Conservation (phyloP, 2,329 filamentous ascomycete genomes). For the Tolypocladium pustulatum region DNA sequence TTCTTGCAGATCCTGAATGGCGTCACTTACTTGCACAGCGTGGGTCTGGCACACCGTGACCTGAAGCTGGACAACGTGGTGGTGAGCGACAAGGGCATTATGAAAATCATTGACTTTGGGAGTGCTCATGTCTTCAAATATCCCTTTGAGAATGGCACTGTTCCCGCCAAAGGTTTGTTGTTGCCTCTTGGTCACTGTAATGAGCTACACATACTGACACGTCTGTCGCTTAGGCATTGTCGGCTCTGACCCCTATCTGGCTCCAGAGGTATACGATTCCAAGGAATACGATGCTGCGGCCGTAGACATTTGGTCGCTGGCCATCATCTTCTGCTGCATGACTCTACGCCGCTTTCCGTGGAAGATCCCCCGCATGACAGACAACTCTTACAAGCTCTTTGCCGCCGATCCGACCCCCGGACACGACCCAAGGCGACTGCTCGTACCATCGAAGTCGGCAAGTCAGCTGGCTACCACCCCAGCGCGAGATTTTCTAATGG, state of each 20-base stretch:
- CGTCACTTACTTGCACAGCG: conserved; percentile 87
- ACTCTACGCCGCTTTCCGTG: conserved; percentile 88
- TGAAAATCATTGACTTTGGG: conserved; percentile 99
- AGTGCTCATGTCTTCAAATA: conserved; percentile 96
- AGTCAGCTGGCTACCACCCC: conserved; percentile 29
- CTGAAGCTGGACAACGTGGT: conserved; percentile 97
- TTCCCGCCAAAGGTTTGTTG: conserved; percentile 24
- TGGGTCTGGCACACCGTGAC: conserved; percentile 90
- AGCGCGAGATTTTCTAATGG: conserved; percentile 27
- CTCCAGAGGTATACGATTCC: conserved; percentile 91
- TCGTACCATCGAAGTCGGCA: conserved; percentile 33
- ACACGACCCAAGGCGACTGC: conserved; percentile 45
- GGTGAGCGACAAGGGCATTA: conserved; percentile 89
- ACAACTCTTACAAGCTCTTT: conserved; percentile 94
- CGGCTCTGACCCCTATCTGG: conserved; percentile 86
- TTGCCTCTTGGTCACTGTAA: background rate
- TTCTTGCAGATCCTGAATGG: conserved; percentile 93
- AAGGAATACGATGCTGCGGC: conserved; percentile 89
- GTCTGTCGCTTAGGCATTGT: conserved; percentile 42
- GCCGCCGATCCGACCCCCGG: conserved; percentile 74
- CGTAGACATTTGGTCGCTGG: conserved; percentile 94
- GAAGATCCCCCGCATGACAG: conserved; percentile 85
- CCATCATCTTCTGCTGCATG: conserved; percentile 99
- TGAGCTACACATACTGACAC: background rate
- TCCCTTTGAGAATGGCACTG: conserved; percentile 71